phyloP scores from a whole-genome alignment of 495 filamentous ascomycete species.

The Cercophora samala region DNA sequence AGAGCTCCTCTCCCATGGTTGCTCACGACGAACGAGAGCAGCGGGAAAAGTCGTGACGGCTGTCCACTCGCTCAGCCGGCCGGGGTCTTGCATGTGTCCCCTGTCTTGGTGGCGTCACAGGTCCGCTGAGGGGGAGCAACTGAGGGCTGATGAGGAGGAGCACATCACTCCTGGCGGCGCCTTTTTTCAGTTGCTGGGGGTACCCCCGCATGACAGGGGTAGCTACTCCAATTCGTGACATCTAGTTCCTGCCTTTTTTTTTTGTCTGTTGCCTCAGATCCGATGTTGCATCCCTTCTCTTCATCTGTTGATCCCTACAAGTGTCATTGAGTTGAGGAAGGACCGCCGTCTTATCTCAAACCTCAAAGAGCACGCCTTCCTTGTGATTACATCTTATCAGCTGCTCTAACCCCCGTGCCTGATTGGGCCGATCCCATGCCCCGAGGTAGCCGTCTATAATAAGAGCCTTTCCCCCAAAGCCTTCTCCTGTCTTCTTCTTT shows the following conservation, averaged over 20 bases:
- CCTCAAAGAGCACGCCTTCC: not conserved
- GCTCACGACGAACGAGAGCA: not conserved
- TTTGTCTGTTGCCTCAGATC: not conserved
- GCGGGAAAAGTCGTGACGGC: constrained; percentile 6
- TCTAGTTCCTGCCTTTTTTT: not conserved
- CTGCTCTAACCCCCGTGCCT: not conserved
- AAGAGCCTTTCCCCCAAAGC: not conserved
- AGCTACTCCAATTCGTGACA: constrained; percentile 3
- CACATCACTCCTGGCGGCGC: too few species aligned
- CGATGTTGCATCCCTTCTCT: not conserved
- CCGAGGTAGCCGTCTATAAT: not conserved
- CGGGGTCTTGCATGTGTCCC: not conserved
- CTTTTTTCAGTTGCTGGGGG: not conserved
- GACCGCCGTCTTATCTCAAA: not conserved
- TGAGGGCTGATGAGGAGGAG: too few species aligned
- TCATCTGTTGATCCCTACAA: not conserved
- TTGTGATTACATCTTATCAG: not conserved
- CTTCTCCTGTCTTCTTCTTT: not conserved
- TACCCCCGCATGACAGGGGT: constrained; percentile 1
- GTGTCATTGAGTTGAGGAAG: not conserved
- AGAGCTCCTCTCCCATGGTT: not conserved
- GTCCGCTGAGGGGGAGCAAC: not conserved
- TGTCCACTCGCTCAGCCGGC: not conserved
- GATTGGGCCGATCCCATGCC: not conserved
- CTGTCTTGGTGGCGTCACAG: not conserved